Evolutionary conservation across 768 basidiomycete genomes (phyloP).

Genomic region (Auricularia cornea): DNA sequence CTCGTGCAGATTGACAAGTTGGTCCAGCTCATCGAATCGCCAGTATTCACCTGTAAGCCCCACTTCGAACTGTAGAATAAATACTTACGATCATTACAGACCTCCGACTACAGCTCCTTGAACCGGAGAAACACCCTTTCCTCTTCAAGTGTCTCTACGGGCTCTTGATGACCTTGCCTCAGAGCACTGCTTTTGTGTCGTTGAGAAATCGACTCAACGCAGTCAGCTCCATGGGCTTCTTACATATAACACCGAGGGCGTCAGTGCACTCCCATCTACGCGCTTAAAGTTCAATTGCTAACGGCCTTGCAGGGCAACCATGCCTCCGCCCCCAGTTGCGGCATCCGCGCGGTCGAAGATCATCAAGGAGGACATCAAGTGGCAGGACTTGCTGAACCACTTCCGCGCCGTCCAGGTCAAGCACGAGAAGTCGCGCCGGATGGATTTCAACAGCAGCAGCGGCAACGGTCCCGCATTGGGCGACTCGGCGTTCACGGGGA

Average conservation of each 20-base stretch:
- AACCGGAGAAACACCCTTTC: slow-evolving; percentile 93
- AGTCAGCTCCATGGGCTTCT: slow-evolving; percentile 89
- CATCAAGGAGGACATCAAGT: slow-evolving; percentile 86
- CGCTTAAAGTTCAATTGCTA: background rate
- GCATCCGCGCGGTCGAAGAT: slow-evolving; percentile 64
- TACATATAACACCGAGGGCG: slow-evolving; percentile 85
- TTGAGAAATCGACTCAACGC: slow-evolving; percentile 89
- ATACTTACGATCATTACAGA: slow-evolving; percentile 32
- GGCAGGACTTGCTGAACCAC: slow-evolving; percentile 88
- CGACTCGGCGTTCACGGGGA: slow-evolving; percentile 36
- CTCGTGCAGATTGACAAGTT: slow-evolving; percentile 96
- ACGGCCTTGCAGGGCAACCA: background rate
- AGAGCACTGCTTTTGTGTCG: slow-evolving; percentile 93
- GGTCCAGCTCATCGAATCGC: slow-evolving; percentile 95
- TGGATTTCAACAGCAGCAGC: slow-evolving; percentile 58
- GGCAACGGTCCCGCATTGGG: slow-evolving; percentile 41
- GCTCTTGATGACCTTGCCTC: slow-evolving; percentile 91
- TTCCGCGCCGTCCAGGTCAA: slow-evolving; percentile 84
- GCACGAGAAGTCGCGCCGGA: slow-evolving; percentile 86
- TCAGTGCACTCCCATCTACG: slow-evolving; percentile 27
- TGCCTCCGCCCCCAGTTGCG: slow-evolving; percentile 17
- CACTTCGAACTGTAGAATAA: background rate
- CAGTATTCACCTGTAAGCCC: slow-evolving; percentile 88
- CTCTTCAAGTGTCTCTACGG: slow-evolving; percentile 98
- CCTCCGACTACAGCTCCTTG: slow-evolving; percentile 85